These are phyloP conservation scores for Salix arbutifolia DNA, from an alignment of 345 rosid genomes.

Conservation along the genomic window DNA sequence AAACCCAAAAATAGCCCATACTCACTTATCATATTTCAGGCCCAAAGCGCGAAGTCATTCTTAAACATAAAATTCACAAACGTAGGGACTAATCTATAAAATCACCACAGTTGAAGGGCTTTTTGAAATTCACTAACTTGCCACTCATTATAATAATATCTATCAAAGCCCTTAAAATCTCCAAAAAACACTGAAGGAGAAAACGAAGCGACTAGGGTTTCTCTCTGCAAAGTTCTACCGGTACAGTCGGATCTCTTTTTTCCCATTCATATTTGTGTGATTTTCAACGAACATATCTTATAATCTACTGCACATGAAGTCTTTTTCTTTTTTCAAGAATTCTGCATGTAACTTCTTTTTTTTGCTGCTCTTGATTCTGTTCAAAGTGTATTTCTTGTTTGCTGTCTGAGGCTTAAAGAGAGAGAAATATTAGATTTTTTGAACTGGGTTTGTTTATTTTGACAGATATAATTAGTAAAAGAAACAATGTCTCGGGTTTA, in stretches of 20 bases:
- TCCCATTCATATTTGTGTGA: neutral
- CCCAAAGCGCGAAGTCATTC: neutral
- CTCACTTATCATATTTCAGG: neutral
- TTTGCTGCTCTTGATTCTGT: neutral
- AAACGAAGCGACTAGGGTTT: neutral
- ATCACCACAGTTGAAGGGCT: neutral
- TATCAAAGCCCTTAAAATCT: neutral
- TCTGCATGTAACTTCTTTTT: neutral
- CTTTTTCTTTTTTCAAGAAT: neutral
- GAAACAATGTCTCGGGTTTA: constrained; percentile 32
- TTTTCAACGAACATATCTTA: neutral
- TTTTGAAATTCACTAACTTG: neutral
- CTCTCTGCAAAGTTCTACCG: neutral
- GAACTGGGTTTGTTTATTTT: neutral
- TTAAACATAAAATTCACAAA: neutral
- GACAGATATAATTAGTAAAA: constrained; percentile 3
- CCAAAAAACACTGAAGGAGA: neutral
- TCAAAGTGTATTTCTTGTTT: too few relatives aligned
- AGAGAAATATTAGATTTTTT: neutral
- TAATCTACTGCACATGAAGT: neutral
- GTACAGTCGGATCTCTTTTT: neutral
- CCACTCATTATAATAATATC: neutral
- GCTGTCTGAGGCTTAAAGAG: neutral
- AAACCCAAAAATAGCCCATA: neutral
- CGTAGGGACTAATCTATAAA: neutral